phyloP scores from a whole-genome alignment of 306 rosid genomes.

The Rubus parviflorus region DNA sequence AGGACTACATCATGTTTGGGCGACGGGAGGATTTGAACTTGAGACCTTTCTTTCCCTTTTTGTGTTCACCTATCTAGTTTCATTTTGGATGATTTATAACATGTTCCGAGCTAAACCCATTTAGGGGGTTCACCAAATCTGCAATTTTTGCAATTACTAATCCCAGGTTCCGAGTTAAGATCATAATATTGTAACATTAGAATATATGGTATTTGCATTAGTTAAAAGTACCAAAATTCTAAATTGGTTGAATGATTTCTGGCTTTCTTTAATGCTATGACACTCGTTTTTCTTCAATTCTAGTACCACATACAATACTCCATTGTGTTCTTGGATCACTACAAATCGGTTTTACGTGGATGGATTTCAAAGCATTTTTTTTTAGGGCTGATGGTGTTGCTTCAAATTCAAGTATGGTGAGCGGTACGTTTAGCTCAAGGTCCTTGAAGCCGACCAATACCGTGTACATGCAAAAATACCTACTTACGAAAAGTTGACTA shows the following conservation, averaged over 20 bases:
- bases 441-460: background rate
- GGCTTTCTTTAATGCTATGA: background rate
- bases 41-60: background rate
- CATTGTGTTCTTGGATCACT: constrained; percentile 13
- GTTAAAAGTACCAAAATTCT: background rate
- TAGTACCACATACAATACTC: background rate
- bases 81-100: background rate
- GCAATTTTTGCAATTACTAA: background rate
- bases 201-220: background rate
- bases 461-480: constrained; percentile 43
- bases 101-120: background rate
- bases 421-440: constrained; percentile 19
- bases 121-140: background rate
- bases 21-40: no score
- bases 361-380: constrained; percentile 5
- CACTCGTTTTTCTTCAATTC: constrained; percentile 10
- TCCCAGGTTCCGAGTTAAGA: background rate
- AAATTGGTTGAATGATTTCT: background rate
- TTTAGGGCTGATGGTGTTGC: constrained; percentile 40
- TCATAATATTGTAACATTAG: background rate
- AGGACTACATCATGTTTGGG: background rate
- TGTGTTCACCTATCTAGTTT: background rate
- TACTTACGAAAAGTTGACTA: constrained; percentile 58
- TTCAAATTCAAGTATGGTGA: constrained; percentile 55
- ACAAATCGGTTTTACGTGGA: background rate